Evolutionary conservation across 805 yeast species (phyloP).

Genomic region (Middelhovenomyces tepae): DNA sequence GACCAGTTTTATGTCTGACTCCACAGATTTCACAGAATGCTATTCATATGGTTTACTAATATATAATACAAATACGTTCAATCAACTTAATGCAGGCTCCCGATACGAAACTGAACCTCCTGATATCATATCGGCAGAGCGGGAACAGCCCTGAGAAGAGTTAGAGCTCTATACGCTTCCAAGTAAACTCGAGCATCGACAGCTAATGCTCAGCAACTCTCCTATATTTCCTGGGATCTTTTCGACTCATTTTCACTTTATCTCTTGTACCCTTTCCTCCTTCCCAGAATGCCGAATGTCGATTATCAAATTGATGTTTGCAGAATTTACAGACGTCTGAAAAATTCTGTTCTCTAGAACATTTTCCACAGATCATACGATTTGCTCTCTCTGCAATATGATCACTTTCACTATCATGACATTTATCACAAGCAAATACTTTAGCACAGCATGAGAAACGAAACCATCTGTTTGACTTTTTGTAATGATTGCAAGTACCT

Average conservation of each 20-base stretch:
- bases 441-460: slow-evolving; percentile 34
- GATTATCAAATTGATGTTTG: slow-evolving; percentile 27
- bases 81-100: no score
- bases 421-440: slow-evolving; percentile 35
- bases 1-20: no score
- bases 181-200: no score
- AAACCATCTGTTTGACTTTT: slow-evolving; percentile 35
- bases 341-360: slow-evolving; percentile 34
- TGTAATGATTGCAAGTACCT: slow-evolving; percentile 34
- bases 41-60: slow-evolving; percentile 7
- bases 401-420: slow-evolving; percentile 31
- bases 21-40: slow-evolving; percentile 5
- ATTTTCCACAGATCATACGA: slow-evolving; percentile 35
- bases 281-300: slow-evolving; percentile 35
- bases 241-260: slow-evolving; percentile 30
- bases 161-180: no score
- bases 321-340: slow-evolving; percentile 29
- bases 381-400: slow-evolving; percentile 31
- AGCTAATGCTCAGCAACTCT: no score
- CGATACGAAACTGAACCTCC: no score
- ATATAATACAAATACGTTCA: no score
- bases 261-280: slow-evolving; percentile 38
- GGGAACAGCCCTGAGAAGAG: no score
- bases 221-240: slow-evolving; percentile 34
- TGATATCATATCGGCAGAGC: no score